Evolutionary conservation across 257 asterid genomes (phyloP), one percentile per base, ranked within the genome.

Genomic region (Osmanthus fragrans): DNA sequence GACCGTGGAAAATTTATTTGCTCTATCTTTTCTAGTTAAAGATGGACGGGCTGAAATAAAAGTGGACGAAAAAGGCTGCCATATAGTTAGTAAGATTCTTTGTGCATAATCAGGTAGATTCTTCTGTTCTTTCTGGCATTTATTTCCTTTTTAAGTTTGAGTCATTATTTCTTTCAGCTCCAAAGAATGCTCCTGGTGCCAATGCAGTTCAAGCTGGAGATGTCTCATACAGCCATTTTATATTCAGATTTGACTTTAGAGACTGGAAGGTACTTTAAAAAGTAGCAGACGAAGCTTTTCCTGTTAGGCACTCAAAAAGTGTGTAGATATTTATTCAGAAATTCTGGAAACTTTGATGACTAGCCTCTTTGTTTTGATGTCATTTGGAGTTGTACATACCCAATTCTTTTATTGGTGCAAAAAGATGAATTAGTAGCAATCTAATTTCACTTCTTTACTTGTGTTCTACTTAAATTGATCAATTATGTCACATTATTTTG

Each of bases 1-100:
- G 84, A 92, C 99, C 19, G 97, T 93, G 79, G 99, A 96, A 75
- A 96, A 96, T 85, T 82, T 96, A 70, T 96, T 96, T 90, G 92
- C 99, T 70, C 80, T 96, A 64, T 96, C 99, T 34, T 96, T 96
- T 83, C 89, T 96, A 27, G 81, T 88, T 76, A 96, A 89, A 85
- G 99, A 96, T 83, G 99, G 99, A 40, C 90, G 99, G 65, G 97
- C 96, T 40, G 91, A 87, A 84, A 82, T 94, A 54, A 78, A 85
- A 21, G 88, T 88, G 32, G 94, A 90, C 39, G 94, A 85, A 49
- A 60, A 85, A 76, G 86, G 97, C 81, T 68, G 80, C 58, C 99
- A 96, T 86, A 73, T 85, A 42, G 96, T 93, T 80, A 73, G 99
- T 96, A 89, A 81, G 97, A 74, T 82, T 75, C 74, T 3, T 69